Conservation (phyloP, 345 rosid genomes). For the Lepidium didymum region DNA sequence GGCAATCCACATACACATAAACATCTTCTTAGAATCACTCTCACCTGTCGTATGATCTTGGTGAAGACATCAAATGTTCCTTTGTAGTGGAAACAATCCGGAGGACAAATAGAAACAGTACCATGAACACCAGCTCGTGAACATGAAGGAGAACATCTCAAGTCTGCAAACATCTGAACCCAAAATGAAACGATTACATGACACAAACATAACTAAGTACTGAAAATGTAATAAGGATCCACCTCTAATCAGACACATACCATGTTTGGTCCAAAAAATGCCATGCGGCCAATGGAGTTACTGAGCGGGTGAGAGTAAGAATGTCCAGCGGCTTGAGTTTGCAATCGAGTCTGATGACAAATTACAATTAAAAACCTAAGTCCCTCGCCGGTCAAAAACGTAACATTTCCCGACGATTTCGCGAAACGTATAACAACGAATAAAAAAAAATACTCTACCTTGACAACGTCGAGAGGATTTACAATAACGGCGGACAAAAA, state of each 20-base stretch:
- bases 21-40: conserved; percentile 4
- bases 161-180: conserved; percentile 82
- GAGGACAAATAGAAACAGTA: conserved; percentile 95
- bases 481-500: conserved; percentile 72
- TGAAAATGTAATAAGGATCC: background rate
- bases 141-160: conserved; percentile 93
- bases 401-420: background rate
- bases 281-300: conserved; percentile 71
- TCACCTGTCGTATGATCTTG: conserved; percentile 88
- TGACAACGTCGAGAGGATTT: conserved; percentile 93
- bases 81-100: conserved; percentile 96
- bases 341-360: conserved; percentile 71
- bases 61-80: conserved; percentile 91
- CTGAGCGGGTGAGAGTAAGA: conserved; percentile 90
- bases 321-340: conserved; percentile 96
- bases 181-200: conserved; percentile 5
- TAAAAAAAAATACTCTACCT: conserved; percentile 33
- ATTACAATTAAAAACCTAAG: background rate
- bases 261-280: conserved; percentile 87
- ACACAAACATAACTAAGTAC: background rate
- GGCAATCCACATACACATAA: background rate
- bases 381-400: background rate
- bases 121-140: conserved; percentile 95
- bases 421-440: background rate
- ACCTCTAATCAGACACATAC: conserved; percentile 29